Conservation (phyloP, 2,329 filamentous ascomycete genomes). For the Periconia sp. region DNA sequence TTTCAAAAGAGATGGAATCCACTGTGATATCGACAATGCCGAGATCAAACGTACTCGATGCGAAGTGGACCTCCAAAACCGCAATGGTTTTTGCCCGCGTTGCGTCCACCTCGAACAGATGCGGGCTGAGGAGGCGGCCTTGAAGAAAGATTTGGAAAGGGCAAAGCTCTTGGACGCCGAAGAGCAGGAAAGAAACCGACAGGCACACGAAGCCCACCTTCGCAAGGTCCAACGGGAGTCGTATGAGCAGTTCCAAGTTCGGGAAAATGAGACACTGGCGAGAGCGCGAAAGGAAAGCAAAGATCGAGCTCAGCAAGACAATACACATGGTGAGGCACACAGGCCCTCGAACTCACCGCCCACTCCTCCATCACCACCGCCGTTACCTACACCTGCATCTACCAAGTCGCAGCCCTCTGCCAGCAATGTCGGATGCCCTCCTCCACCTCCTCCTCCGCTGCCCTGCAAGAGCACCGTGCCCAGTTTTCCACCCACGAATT, state of each 20-base stretch:
- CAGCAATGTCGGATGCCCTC: not conserved
- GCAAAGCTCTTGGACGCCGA: conserved; percentile 2
- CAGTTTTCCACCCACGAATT: conserved; percentile 14
- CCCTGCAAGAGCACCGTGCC: not conserved
- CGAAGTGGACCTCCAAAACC: not conserved
- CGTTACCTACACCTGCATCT: conserved; percentile 11
- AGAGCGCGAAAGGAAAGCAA: not conserved
- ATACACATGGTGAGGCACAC: not conserved
- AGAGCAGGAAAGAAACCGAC: conserved; percentile 1
- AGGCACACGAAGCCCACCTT: conserved; percentile 8
- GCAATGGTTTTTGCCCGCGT: not conserved
- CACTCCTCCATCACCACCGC: conserved; percentile 2
- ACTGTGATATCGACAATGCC: conserved; percentile 1
- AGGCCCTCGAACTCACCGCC: not conserved
- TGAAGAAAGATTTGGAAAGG: conserved; percentile 5
- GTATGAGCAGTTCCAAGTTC: not conserved
- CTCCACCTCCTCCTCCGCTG: conserved; percentile 2
- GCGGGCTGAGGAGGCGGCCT: not conserved
- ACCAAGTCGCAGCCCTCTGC: not conserved
- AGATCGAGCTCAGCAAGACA: not conserved
- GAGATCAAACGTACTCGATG: not conserved
- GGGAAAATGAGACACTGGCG: not conserved
- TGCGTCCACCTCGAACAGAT: not conserved
- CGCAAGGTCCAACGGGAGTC: conserved; percentile 1
- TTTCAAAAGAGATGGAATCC: not conserved